Evolutionary conservation across 106 monocot species (phyloP), one percentile per base, ranked within the genome.

Genomic region (Apostasia ramifera): DNA sequence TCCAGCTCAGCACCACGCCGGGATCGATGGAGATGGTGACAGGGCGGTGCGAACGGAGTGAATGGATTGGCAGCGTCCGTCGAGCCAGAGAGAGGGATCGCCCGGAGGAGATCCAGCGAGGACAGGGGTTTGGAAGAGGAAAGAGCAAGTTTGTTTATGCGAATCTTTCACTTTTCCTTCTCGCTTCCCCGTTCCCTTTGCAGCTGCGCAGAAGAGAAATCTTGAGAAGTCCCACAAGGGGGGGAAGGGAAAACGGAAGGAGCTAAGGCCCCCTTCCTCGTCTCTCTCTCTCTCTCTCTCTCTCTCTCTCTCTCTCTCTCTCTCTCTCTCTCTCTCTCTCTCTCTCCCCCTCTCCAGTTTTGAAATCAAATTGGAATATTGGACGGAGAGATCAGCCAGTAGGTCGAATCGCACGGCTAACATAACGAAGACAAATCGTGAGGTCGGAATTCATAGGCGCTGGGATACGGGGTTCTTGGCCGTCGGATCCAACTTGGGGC

Each of bases 321-420:
- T 71, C n/a, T 46, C 63, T 59, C 57, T 44, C 40, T 57, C 69
- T 44, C 44, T 53, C 49, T 6, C 14, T 55, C 43, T 63, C 15
- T 84, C 80, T 80, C 77, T 80, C 87, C 81, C 87, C 75, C 83
- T 81, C 87, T 88, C 64, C 67, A 39, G 63, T 88, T 88, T 87
- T 81, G 78, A 85, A 88, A 83, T 83, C 83, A 80, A 88, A 85
- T 78, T 88, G 37, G 59, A 75, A 80, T 70, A 73, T 47, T 62
- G 63, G 57, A 73, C 73, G 73, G 73, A 12, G 26, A 39, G 78
- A 84, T 76, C 40, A 41, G 1, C 8, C n/a, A 3, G 41, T n/a
- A 7, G 44, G 12, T 40, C 4, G 26, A 55, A 81, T 76, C 75
- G 8, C 57, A 80, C 74, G 80, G 76, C 0, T 4, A 0, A 38